Base-by-base conservation (phyloP, 148 eudicot genomes). In the Rhododendron williamsianum region DNA sequence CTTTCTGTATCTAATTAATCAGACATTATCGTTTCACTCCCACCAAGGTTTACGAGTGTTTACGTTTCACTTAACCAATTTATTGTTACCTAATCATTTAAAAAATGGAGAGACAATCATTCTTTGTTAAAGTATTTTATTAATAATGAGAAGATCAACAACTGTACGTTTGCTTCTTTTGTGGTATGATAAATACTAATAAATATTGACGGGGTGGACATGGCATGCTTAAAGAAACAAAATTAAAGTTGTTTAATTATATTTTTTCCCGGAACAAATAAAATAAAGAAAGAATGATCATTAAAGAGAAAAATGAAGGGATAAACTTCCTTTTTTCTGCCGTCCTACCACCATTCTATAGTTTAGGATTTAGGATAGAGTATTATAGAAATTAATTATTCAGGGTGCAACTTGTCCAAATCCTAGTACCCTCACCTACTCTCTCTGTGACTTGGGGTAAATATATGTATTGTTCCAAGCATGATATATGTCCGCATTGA, bases 371-470 rank as follows among this genome's bases (percentile, higher is more conserved):
- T 15, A 35, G 43, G 77, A 73, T 35, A 73, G 38, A 16, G 19
- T 35, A 35, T 33, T 65, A n/a, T 71, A 11, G 4, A 30, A 72
- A 11, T 41, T 1, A 35, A 73, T 73, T 43, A 23, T 46, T 78
- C 46, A 78, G 76, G 18, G 83, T 21, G 35, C 58, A 54, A 80
- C 13, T 33, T 81, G 30, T 54, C 45, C 69, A 81, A 81, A 80
- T 80, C 82, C 38, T 48, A 8, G 9, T 12, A 49, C 54, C 25
- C 81, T 79, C 81, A 79, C 60, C 81, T 49, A 79, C 81, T 79
- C 58, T 78, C 60, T 13, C 41, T 48, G 38, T 49, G 58, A n/a
- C 27, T 12, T 18, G 6, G 73, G 30, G 25, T 52, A 33, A 79
- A 11, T 12, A 18, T 16, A 54, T 12, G 1, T 35, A 35, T 52